A percentile compares a stretch with the other conserved stretches of the same genome.
phyloP scores from a whole-genome alignment of 1,139 yeast genomes.

The Candida glucosophila region DNA sequence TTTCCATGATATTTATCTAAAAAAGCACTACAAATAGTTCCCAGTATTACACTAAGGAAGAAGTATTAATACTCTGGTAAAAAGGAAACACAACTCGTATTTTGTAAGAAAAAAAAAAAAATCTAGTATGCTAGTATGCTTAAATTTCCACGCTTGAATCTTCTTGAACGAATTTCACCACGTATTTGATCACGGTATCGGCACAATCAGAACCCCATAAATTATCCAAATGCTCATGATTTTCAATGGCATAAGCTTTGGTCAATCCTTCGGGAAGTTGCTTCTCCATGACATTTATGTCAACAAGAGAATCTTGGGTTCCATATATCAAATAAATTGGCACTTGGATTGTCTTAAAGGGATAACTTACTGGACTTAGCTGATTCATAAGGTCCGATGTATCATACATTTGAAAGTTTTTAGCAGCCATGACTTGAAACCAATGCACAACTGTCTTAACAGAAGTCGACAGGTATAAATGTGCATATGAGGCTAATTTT shows the following conservation, averaged over 20 bases:
- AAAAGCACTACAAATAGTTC: no score
- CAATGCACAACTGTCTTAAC: slow-evolving; percentile 39
- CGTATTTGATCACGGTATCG: slow-evolving; percentile 19
- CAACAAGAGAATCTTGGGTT: slow-evolving; percentile 34
- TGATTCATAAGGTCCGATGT: slow-evolving; percentile 18
- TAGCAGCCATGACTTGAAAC: slow-evolving; percentile 36
- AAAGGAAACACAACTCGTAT: not conserved
- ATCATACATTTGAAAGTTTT: slow-evolving; percentile 40
- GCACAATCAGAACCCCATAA: slow-evolving; percentile 49
- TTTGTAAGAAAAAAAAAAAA: not conserved
- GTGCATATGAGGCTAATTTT: slow-evolving; percentile 35
- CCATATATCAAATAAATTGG: slow-evolving; percentile 35
- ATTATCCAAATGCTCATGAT: slow-evolving; percentile 31
- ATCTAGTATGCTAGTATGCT: no score
- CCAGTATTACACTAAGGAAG: no score
- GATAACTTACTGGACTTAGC: slow-evolving; percentile 38
- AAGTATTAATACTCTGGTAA: not conserved
- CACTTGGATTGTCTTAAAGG: slow-evolving; percentile 36
- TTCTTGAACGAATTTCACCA: no score
- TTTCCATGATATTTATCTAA: no score
- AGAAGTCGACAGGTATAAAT: slow-evolving; percentile 38
- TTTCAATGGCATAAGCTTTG: slow-evolving; percentile 15
- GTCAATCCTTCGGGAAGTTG: slow-evolving; percentile 40
- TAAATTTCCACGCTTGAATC: no score
- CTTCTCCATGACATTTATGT: slow-evolving; percentile 48